Conservation (phyloP, 164 flowering plant genomes). For the Dillenia turbinata region DNA sequence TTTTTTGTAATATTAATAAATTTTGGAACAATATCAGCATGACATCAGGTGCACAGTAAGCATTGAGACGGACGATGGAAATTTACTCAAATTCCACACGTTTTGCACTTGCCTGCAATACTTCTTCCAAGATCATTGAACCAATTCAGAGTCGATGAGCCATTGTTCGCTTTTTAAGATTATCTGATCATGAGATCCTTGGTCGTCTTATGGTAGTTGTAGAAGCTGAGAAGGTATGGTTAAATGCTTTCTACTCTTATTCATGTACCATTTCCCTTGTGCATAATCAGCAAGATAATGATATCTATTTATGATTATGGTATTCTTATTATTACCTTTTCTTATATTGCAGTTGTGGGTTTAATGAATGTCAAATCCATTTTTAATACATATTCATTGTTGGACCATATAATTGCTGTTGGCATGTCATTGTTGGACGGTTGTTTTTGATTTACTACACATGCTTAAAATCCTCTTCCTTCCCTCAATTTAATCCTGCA, state of each 20-base stretch:
- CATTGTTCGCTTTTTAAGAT: slow-evolving; percentile 84
- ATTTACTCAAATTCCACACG: slow-evolving; percentile 95
- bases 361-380: no score
- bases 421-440: no score
- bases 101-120: slow-evolving; percentile 97
- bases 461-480: no score
- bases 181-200: slow-evolving; percentile 92
- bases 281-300: no score
- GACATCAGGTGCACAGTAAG: slow-evolving; percentile 99
- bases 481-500: no score
- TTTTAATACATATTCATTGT: no score
- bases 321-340: no score
- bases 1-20: background rate
- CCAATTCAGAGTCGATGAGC: slow-evolving; percentile 99
- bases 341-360: no score
- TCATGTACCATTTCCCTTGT: no score
- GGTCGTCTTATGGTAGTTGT: slow-evolving; percentile 88
- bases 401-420: no score
- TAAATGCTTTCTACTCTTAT: background rate
- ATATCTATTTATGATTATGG: no score
- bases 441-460: no score
- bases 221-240: slow-evolving; percentile 74
- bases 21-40: slow-evolving; percentile 47
- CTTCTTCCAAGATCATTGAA: slow-evolving; percentile 90
- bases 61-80: slow-evolving; percentile 96